Conservation (phyloP, 768 basidiomycete species). For the Xanthoconium purpureum region DNA sequence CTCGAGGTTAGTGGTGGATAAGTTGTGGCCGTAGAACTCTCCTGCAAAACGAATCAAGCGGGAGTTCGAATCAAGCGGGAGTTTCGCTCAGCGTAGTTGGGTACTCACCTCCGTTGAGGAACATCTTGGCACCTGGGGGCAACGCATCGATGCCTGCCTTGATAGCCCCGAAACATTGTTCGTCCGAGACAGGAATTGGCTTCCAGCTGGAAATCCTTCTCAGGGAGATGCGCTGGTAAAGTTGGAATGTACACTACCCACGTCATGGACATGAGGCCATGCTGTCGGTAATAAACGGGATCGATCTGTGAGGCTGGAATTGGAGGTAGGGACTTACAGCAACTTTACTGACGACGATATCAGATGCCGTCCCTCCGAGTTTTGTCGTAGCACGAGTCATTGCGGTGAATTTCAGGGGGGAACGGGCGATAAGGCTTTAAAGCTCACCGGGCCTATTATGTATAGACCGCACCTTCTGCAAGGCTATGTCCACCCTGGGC, state of each 20-base stretch:
- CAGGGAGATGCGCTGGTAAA: neutral
- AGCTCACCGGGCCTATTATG: neutral
- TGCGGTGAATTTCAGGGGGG: neutral
- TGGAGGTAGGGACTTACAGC: conserved; percentile 28
- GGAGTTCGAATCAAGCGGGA: neutral
- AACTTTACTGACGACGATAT: conserved; percentile 37
- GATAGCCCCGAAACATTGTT: conserved; percentile 60
- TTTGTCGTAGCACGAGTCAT: conserved; percentile 34
- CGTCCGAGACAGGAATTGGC: conserved; percentile 47
- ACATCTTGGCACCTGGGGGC: conserved; percentile 43
- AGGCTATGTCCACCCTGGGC: neutral
- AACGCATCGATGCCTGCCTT: conserved; percentile 46
- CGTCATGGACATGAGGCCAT: conserved; percentile 62
- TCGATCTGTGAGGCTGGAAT: neutral
- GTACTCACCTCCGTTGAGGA: conserved; percentile 47
- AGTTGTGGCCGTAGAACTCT: conserved; percentile 55
- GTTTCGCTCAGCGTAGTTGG: neutral
- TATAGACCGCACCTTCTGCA: too few relatives aligned
- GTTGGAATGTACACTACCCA: conserved; percentile 17
- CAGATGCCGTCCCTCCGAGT: conserved; percentile 39
- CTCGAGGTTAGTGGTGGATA: conserved; percentile 44
- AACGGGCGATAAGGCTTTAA: neutral
- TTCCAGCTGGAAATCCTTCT: conserved; percentile 35
- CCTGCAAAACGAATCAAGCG: conserved; percentile 26
- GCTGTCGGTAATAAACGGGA: conserved; percentile 18